These are phyloP conservation scores for Lantana camara DNA, from an alignment of 257 asterid species.

Conservation along the genomic window DNA sequence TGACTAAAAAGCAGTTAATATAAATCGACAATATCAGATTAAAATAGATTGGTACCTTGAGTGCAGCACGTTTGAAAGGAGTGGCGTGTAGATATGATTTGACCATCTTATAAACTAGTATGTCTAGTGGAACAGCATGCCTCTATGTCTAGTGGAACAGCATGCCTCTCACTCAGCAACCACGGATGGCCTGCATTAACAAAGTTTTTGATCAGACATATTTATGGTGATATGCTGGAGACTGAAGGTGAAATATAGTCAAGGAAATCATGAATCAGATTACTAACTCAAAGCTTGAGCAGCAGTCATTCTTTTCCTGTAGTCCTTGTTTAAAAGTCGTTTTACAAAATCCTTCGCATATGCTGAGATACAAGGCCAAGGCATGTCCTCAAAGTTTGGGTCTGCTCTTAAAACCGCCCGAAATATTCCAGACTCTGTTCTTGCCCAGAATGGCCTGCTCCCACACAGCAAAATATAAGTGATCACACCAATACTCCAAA, in stretches of 20 bases:
- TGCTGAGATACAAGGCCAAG: conserved; percentile 90
- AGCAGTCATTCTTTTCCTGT: conserved; percentile 95
- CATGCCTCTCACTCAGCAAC: conserved; percentile 82
- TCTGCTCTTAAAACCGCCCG: conserved; percentile 95
- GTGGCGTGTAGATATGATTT: conserved; percentile 83
- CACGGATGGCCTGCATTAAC: conserved; percentile 99
- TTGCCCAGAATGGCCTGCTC: conserved; percentile 98
- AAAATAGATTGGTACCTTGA: too few relatives aligned
- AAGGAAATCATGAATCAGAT: too few relatives aligned
- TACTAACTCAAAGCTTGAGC: conserved; percentile 98
- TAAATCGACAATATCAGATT: too few relatives aligned
- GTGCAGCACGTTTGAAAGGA: conserved; percentile 94
- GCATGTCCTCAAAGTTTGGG: conserved; percentile 87
- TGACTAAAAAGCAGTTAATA: too few relatives aligned
- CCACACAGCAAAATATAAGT: conserved; percentile 91
- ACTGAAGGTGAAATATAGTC: too few relatives aligned
- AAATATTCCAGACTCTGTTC: conserved; percentile 96
- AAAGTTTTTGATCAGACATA: too few relatives aligned
- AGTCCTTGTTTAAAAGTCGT: conserved; percentile 90
- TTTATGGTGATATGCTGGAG: too few relatives aligned
- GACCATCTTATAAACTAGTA: conserved; percentile 77
- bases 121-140: conserved; percentile 91
- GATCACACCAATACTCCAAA: conserved; percentile 98
- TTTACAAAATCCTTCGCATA: conserved; percentile 89
- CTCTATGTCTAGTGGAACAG: too few relatives aligned